These are phyloP conservation scores for Aquanectria penicillioides DNA, from an alignment of 2,329 filamentous ascomycete species.

Conservation along the genomic window DNA sequence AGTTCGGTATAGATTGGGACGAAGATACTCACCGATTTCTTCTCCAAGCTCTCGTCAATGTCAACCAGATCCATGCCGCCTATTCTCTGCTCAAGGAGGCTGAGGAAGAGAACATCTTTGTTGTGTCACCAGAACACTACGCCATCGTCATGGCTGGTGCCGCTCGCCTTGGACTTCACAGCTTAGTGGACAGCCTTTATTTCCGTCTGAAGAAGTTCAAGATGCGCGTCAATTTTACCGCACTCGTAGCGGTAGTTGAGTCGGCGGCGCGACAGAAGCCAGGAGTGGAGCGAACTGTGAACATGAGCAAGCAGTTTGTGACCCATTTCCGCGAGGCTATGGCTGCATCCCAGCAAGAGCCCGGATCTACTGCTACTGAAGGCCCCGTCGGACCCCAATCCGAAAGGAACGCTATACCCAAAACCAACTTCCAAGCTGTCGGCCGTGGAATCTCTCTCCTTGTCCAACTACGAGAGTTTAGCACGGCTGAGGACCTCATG, in stretches of 20 bases:
- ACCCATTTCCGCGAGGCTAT: conserved; percentile 40
- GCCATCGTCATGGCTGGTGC: conserved; percentile 63
- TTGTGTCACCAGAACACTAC: conserved; percentile 60
- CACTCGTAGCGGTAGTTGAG: conserved; percentile 55
- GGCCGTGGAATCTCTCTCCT: conserved; percentile 49
- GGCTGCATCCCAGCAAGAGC: conserved; percentile 13
- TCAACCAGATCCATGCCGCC: conserved; percentile 61
- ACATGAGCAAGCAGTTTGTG: conserved; percentile 43
- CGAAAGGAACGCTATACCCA: conserved; percentile 35
- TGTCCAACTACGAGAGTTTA: conserved; percentile 53
- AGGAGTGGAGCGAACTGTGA: conserved; percentile 35
- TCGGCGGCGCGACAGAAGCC: conserved; percentile 39
- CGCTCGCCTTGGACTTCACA: conserved; percentile 55
- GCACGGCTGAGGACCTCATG: conserved; percentile 67
- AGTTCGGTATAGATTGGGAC: conserved; percentile 58
- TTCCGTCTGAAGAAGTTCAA: conserved; percentile 55
- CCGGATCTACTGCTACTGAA: background rate
- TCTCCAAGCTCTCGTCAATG: conserved; percentile 59
- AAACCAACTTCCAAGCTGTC: conserved; percentile 41
- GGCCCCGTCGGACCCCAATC: conserved; percentile 1
- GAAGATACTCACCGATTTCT: conserved; percentile 61
- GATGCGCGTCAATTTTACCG: conserved; percentile 54
- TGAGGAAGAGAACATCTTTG: conserved; percentile 55
- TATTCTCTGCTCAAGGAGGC: conserved; percentile 58
- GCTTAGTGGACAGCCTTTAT: conserved; percentile 54